Conservation (phyloP, 352 stramenopile genomes). For the Phytophthora melonis region DNA sequence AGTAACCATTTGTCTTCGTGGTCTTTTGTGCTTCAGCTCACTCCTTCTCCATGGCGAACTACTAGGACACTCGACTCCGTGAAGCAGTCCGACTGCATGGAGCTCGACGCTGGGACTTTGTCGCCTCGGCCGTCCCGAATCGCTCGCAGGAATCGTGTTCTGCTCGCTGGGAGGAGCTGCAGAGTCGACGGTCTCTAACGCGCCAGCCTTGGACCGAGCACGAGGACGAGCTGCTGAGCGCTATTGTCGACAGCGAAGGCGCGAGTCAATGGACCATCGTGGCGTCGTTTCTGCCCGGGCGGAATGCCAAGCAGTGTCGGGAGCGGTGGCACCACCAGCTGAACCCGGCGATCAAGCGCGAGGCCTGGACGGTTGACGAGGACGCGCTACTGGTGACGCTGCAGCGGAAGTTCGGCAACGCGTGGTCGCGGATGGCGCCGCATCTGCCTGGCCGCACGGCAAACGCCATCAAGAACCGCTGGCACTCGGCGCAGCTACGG, state of each 20-base stretch:
- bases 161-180: conserved; percentile 52
- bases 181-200: not conserved
- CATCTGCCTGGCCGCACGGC: conserved; percentile 56
- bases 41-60: not conserved
- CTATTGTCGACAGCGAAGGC: conserved; percentile 54
- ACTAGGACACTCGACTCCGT: not conserved
- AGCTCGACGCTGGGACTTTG: conserved; percentile 29
- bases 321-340: conserved; percentile 59
- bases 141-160: conserved; percentile 28
- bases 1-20: not conserved
- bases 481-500: conserved; percentile 35
- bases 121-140: conserved; percentile 18
- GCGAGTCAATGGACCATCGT: conserved; percentile 63
- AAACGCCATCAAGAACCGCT: conserved; percentile 67
- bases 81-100: conserved; percentile 20
- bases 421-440: conserved; percentile 60
- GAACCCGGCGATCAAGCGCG: conserved; percentile 52
- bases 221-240: conserved; percentile 58
- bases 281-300: conserved; percentile 61
- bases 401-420: conserved; percentile 49
- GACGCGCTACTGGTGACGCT: conserved; percentile 41
- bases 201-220: conserved; percentile 45
- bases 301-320: conserved; percentile 79
- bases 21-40: not conserved
- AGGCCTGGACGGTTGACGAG: conserved; percentile 47